Evolutionary conservation across 768 basidiomycete genomes (phyloP).

Genomic region (Pisolithus marmoratus): DNA sequence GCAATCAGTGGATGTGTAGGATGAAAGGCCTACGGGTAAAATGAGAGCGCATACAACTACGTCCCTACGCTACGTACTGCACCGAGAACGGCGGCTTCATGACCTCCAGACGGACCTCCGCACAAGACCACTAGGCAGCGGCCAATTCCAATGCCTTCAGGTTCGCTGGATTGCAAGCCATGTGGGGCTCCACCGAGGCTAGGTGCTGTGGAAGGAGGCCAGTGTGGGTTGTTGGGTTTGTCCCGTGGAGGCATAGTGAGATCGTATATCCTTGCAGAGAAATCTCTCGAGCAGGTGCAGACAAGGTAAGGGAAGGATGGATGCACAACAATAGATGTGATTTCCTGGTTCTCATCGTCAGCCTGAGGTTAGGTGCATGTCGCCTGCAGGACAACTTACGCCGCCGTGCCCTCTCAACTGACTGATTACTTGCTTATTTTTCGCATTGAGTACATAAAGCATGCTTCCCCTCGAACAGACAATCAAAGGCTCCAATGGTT

Average conservation of each 20-base stretch:
- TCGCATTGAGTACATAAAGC: conserved; percentile 51
- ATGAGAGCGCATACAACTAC: neutral
- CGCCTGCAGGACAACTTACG: conserved; percentile 35
- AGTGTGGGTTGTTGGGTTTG: conserved; percentile 47
- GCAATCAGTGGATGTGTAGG: conserved; percentile 58
- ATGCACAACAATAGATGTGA: conserved; percentile 66
- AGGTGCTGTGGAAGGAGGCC: conserved; percentile 44
- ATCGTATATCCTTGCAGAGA: conserved; percentile 66
- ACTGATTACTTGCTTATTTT: conserved; percentile 35
- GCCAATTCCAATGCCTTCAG: conserved; percentile 53
- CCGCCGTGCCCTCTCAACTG: conserved; percentile 67
- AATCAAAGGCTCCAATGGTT: conserved; percentile 52
- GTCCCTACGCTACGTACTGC: conserved; percentile 39
- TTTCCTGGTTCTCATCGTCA: conserved; percentile 37
- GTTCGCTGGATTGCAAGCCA: conserved; percentile 54
- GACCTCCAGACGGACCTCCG: conserved; percentile 71
- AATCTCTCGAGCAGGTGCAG: conserved; percentile 70
- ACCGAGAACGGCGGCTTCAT: conserved; percentile 60
- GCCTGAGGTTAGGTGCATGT: neutral
- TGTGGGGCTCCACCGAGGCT: conserved; percentile 65
- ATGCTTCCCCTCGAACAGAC: conserved; percentile 50
- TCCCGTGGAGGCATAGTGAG: conserved; percentile 34
- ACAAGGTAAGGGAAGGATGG: conserved; percentile 52
- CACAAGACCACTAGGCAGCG: conserved; percentile 60
- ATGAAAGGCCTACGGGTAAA: conserved; percentile 56